phyloP scores from a whole-genome alignment of 306 rosid species.

The Alnus glutinosa region DNA sequence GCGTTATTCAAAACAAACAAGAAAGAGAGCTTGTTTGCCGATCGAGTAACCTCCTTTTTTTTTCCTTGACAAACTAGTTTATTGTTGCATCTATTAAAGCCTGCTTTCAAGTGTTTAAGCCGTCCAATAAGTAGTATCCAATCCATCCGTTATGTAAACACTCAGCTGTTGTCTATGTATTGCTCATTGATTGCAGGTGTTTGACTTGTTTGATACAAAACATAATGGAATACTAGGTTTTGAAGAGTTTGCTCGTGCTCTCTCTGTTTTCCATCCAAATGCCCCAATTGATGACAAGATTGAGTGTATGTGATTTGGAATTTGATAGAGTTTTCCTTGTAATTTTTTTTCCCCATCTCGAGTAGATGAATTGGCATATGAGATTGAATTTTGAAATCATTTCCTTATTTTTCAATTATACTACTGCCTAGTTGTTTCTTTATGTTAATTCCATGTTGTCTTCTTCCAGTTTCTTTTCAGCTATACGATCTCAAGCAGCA shows the following conservation, averaged over 20 bases:
- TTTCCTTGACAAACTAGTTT: slow-evolving; percentile 12
- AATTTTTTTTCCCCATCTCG: not conserved
- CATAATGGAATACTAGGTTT: slow-evolving; percentile 97
- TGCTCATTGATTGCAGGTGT: slow-evolving; percentile 55
- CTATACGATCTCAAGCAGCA: slow-evolving; percentile 99
- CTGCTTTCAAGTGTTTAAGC: not conserved
- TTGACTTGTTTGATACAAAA: slow-evolving; percentile 93
- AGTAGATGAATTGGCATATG: not conserved
- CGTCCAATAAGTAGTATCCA: not conserved
- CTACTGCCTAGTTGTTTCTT: not conserved
- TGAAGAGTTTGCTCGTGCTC: slow-evolving; percentile 97
- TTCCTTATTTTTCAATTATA: slow-evolving; percentile 12
- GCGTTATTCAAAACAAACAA: slow-evolving; percentile 96
- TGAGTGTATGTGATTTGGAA: slow-evolving; percentile 60
- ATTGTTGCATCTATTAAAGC: slow-evolving; percentile 7
- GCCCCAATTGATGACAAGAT: slow-evolving; percentile 95
- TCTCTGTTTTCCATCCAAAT: slow-evolving; percentile 95
- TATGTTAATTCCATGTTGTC: slow-evolving; percentile 13
- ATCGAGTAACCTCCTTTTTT: slow-evolving; percentile 63
- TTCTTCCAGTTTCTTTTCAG: slow-evolving; percentile 88
- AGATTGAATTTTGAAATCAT: not conserved
- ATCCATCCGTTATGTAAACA: slow-evolving; percentile 18
- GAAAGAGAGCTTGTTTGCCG: slow-evolving; percentile 95
- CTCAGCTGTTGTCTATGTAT: slow-evolving; percentile 22
- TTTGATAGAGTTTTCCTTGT: not conserved